A percentile compares a stretch with the other conserved stretches of the same genome.
These are phyloP conservation scores for Leccinum sublutescens DNA, from an alignment of 768 basidiomycete species.

Conservation along the genomic window DNA sequence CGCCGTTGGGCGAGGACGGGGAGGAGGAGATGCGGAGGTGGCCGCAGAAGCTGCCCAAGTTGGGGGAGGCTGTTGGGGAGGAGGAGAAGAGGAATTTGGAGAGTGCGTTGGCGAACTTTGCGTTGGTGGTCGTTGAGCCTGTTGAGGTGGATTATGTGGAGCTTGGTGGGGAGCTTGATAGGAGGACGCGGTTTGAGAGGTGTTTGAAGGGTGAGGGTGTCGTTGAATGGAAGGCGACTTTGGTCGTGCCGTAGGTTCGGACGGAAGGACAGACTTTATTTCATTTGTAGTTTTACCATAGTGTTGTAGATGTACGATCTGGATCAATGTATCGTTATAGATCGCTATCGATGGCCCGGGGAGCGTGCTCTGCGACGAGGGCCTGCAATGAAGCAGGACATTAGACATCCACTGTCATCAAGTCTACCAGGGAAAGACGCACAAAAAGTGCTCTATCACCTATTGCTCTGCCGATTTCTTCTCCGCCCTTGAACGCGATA, in stretches of 20 bases:
- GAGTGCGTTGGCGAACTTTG: constrained; percentile 62
- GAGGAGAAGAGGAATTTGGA: constrained; percentile 48
- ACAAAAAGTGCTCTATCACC: no score
- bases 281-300: no score
- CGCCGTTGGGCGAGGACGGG: constrained; percentile 41
- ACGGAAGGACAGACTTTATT: background rate
- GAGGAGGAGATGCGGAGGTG: constrained; percentile 54
- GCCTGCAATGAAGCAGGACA: no score
- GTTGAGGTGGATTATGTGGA: constrained; percentile 67
- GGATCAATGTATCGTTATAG: no score
- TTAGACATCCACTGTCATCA: background rate
- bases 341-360: no score
- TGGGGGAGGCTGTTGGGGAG: constrained; percentile 43
- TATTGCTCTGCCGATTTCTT: no score
- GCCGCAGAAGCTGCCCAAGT: constrained; percentile 55
- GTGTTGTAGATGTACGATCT: no score
- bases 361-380: no score
- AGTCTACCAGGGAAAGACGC: no score
- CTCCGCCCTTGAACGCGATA: background rate
- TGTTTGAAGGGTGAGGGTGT: constrained; percentile 25
- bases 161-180: constrained; percentile 54
- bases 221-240: constrained; percentile 55
- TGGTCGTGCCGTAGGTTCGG: constrained; percentile 55
- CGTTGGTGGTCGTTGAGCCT: constrained; percentile 73
- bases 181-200: constrained; percentile 53